Evolutionary conservation across 768 basidiomycete species (phyloP).

Genomic region (Rhizopogon sp.): DNA sequence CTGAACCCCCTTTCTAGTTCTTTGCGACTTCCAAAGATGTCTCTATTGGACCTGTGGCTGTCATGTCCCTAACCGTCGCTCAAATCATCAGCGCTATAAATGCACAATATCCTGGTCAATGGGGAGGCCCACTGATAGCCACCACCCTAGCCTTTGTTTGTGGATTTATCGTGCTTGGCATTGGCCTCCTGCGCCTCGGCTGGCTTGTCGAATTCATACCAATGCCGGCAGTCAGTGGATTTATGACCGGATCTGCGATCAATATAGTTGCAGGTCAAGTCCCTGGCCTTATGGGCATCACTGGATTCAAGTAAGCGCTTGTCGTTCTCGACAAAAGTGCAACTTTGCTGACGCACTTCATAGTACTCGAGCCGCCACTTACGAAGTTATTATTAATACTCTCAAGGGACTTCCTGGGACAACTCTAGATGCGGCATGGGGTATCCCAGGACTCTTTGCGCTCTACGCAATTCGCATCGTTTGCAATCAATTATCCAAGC

Average conservation of each 20-base stretch:
- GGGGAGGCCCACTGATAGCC: slow-evolving; percentile 71
- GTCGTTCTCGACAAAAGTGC: background rate
- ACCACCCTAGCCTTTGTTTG: slow-evolving; percentile 79
- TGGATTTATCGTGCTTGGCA: slow-evolving; percentile 86
- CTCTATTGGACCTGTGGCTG: slow-evolving; percentile 98
- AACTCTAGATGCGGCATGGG: slow-evolving; percentile 84
- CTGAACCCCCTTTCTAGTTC: slow-evolving; percentile 42
- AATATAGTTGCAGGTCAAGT: slow-evolving; percentile 86
- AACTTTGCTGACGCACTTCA: slow-evolving; percentile 4
- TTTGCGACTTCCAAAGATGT: slow-evolving; percentile 99
- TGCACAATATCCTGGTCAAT: slow-evolving; percentile 47
- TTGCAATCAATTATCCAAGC: slow-evolving; percentile 46
- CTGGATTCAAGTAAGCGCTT: slow-evolving; percentile 67
- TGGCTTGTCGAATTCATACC: slow-evolving; percentile 97
- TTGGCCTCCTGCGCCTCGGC: slow-evolving; percentile 86
- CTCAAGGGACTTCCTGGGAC: slow-evolving; percentile 75
- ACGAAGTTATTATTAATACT: slow-evolving; percentile 87
- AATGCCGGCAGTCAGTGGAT: slow-evolving; percentile 76
- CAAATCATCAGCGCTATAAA: slow-evolving; percentile 73
- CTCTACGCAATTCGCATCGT: slow-evolving; percentile 65
- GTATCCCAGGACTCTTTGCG: slow-evolving; percentile 64
- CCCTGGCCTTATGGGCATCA: slow-evolving; percentile 84
- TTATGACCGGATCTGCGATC: slow-evolving; percentile 98
- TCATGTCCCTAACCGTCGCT: slow-evolving; percentile 89
- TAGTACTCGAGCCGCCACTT: slow-evolving; percentile 83